Evolutionary conservation across 148 eudicot genomes (phyloP), one percentile per base, ranked within the genome.

Genomic region (Agrostemma githago): DNA sequence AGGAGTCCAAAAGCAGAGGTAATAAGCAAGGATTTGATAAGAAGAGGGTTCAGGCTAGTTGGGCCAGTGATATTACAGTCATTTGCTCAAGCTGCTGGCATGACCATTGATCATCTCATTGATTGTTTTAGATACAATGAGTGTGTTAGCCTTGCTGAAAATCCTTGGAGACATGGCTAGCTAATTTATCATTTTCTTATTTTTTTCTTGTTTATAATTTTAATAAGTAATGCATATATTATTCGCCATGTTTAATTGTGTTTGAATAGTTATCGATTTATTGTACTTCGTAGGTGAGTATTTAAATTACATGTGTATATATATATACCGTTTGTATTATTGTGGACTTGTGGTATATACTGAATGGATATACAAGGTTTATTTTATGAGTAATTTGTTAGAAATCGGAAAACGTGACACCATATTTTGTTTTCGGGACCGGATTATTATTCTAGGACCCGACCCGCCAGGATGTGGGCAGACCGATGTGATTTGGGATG

Each of bases 1-100:
- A 90, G 99, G 48, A 83, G 87, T 6, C 92, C 97, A 8, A 92
- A 88, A 79, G 92, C 99, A 38, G 97, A 96, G 82, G 74, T 81
- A 71, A 86, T 96, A 7, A 96, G 99, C 91, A 92, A 87, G 72
- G 99, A 96, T 43, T 80, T 96, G 3, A 14, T 89, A 56, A 83
- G 87, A 67, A 76, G 82, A 53, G 99, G 99, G 26, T 96, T 96
- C 72, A 80, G 99, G 62, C 82, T 92, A 12, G 99, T 90, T 12
- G 99, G 99, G 1, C 99, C 99, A 8, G 99, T 96, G 8, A 90
- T 96, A 66, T 86, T 85, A 42, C 89, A 92, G 20, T 95, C 99
- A 19, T 96, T 96, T 89, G 89, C 90, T 85, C 99, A 96, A 78
- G 97, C 92, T 11, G 87, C 96, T 21, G 99, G 99, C n/a, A 86